phyloP scores from a whole-genome alignment of 257 asterid genomes.

The Ligustrum vulgare region DNA sequence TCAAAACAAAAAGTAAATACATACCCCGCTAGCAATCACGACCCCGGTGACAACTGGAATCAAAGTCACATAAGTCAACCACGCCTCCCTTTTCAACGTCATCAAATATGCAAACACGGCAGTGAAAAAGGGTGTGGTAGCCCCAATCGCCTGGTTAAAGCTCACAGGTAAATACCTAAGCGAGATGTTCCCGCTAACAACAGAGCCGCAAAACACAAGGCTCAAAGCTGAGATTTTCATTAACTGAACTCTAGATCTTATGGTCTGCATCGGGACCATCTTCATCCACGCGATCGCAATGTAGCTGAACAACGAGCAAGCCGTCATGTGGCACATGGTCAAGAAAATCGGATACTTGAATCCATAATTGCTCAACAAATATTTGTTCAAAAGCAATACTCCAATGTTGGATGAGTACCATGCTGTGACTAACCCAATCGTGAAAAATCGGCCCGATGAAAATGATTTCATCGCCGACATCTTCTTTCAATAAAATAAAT shows the following conservation, averaged over 20 bases:
- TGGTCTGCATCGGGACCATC: conserved; percentile 84
- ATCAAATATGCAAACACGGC: conserved; percentile 78
- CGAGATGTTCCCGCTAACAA: conserved; percentile 81
- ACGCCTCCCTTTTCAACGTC: conserved; percentile 72
- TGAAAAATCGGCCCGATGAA: conserved; percentile 56
- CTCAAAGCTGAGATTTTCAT: conserved; percentile 79
- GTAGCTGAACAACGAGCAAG: conserved; percentile 83
- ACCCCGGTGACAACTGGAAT: conserved; percentile 81
- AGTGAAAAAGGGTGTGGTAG: conserved; percentile 85
- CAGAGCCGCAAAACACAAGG: conserved; percentile 74
- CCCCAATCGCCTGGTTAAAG: conserved; percentile 88
- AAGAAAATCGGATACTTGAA: conserved; percentile 84
- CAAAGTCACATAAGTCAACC: conserved; percentile 73
- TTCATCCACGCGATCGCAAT: conserved; percentile 89
- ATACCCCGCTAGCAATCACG: conserved; percentile 82
- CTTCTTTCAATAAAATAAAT: conserved; percentile 6
- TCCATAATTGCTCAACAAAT: conserved; percentile 84
- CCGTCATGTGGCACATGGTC: conserved; percentile 91
- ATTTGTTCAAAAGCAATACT: conserved; percentile 74
- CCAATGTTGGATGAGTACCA: conserved; percentile 94
- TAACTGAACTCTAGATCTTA: conserved; percentile 87
- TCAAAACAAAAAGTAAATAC: conserved; percentile 13
- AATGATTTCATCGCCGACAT: conserved; percentile 45
- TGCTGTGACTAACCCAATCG: conserved; percentile 74
- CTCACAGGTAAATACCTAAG: conserved; percentile 83